phyloP scores from a whole-genome alignment of 2,329 filamentous ascomycete species.

The Monosporascus sp. region DNA sequence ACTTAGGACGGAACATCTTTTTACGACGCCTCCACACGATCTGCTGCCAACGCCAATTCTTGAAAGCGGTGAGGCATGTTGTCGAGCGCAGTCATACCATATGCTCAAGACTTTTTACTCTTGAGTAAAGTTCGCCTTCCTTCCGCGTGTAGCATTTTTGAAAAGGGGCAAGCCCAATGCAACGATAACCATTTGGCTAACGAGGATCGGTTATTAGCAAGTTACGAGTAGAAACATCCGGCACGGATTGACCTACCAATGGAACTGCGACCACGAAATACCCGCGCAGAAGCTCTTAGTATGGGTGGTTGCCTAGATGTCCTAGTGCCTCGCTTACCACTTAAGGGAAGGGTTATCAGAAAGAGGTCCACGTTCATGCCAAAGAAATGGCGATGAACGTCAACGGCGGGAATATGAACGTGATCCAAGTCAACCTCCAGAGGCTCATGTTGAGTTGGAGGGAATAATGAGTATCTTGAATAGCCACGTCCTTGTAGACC shows the following conservation, averaged over 20 bases:
- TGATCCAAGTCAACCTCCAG: conserved; percentile 1
- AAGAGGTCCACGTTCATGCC: conserved; percentile 1
- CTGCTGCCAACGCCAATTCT: not conserved
- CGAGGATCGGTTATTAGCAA: not conserved
- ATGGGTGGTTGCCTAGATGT: not conserved
- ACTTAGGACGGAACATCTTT: too few species aligned
- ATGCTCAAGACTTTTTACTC: not conserved
- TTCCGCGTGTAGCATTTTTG: not conserved
- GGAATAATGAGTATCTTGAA: not conserved
- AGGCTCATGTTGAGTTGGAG: not conserved
- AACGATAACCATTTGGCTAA: not conserved
- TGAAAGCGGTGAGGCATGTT: not conserved
- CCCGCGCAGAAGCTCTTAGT: not conserved
- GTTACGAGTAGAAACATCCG: not conserved
- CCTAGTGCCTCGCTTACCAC: not conserved
- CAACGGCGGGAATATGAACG: conserved; percentile 2
- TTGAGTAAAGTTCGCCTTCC: not conserved
- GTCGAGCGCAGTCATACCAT: not conserved
- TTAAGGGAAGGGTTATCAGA: not conserved
- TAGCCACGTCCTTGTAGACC: conserved; percentile 1
- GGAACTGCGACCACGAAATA: not conserved
- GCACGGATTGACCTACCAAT: not conserved
- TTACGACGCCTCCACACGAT: not conserved
- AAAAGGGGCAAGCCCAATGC: not conserved
- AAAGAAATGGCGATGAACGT: conserved; percentile 1